Base-by-base conservation (phyloP, 2,329 filamentous ascomycete genomes). In the Aspergillus neoniger region DNA sequence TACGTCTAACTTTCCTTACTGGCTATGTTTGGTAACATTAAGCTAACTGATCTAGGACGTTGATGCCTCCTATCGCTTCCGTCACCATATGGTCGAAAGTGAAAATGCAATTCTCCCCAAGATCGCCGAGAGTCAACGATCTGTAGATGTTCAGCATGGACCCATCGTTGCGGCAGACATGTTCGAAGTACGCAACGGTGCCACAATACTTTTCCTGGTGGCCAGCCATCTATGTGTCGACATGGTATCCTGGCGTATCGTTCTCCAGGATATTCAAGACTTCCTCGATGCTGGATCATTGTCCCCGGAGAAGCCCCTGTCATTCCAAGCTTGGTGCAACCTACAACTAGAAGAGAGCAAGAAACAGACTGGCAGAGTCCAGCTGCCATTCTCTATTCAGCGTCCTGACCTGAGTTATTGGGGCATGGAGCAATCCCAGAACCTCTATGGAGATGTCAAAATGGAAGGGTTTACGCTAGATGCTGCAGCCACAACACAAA, bases 241-340 rank as follows among this genome's bases (percentile, higher is more conserved):
- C 39, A 64, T 70, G 54, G 68, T 70, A 0, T 70, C 67, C 12
- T 70, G 68, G 68, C 70, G 74, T 17, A 71, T 76, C 44, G 69
- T 76, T 19, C 60, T 77, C 4, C 71, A 76, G 15, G 75, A 77
- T 36, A 65, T 77, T 1, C 68, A 77, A 57, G 75, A 76, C 25
- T 66, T 73, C 14, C 61, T 77, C 19, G 66, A 76, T 10, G 67
- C 70, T 9, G 70, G 72, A 3, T 70, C 71, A 6, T 61, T 76
- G 5, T 67, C 71, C n/a, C 64, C 64, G 9, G 72, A 74, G 6
- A 74, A 73, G 44, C 69, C 74, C 2, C 62, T 78, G 2, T 73
- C 76, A 9, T 79, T 79, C 70, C 74, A 77, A 53, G 70, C 66
- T 51, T 79, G 76, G 76, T 74, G 72, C 44, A 66, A 68, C 5